phyloP scores from a whole-genome alignment of 2,329 filamentous ascomycete genomes.

The Penicillium paneum region DNA sequence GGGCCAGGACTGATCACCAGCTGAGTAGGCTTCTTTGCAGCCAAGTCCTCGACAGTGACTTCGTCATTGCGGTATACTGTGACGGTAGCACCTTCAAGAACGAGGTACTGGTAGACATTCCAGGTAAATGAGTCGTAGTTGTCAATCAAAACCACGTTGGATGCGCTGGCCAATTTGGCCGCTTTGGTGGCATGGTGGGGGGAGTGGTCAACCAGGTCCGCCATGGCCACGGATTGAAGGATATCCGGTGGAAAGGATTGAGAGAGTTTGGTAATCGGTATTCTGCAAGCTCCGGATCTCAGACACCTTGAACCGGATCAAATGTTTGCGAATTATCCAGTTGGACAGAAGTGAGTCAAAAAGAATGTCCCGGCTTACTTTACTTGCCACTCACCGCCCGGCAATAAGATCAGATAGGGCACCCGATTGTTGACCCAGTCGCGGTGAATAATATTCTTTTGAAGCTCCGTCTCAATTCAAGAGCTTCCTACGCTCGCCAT shows the following conservation, averaged over 20 bases:
- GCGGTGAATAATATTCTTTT: constrained; percentile 32
- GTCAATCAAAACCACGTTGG: constrained; percentile 92
- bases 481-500: constrained; percentile 13
- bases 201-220: constrained; percentile 71
- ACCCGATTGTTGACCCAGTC: constrained; percentile 38
- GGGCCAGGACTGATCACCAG: constrained; percentile 93
- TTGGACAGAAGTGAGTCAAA: constrained; percentile 15
- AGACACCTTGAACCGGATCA: not conserved
- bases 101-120: constrained; percentile 98
- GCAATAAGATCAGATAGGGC: constrained; percentile 38
- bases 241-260: not conserved
- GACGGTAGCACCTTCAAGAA: constrained; percentile 89
- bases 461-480: constrained; percentile 27
- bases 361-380: constrained; percentile 7
- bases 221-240: constrained; percentile 23
- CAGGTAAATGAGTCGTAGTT: constrained; percentile 99
- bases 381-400: constrained; percentile 28
- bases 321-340: not conserved
- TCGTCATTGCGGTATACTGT: constrained; percentile 91
- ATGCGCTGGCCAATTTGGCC: constrained; percentile 70
- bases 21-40: constrained; percentile 82
- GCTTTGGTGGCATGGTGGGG: constrained; percentile 73
- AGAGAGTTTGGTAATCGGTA: not conserved
- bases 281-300: not conserved
- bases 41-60: constrained; percentile 77